phyloP scores from a whole-genome alignment of 306 rosid genomes.

The Pterocarpus macrocarpus region DNA sequence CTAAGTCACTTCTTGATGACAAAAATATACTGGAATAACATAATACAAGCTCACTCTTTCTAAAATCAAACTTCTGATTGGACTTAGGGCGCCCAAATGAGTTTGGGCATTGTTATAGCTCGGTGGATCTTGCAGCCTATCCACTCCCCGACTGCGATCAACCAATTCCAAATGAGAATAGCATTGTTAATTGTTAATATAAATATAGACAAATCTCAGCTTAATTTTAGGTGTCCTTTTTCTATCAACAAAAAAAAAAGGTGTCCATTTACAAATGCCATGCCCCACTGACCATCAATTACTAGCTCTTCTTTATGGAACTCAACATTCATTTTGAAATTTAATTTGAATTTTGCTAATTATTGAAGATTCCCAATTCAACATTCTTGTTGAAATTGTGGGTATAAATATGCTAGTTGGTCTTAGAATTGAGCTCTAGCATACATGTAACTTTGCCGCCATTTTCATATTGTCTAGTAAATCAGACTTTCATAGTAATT shows the following conservation, averaged over 20 bases:
- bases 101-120: slow-evolving; percentile 10
- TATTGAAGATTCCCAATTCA: slow-evolving; percentile 31
- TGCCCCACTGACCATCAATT: background rate
- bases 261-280: background rate
- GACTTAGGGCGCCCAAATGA: background rate
- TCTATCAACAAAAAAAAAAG: no score
- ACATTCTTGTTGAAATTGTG: slow-evolving; percentile 33
- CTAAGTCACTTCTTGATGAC: background rate
- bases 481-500: slow-evolving; percentile 25
- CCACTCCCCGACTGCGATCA: background rate
- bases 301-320: slow-evolving; percentile 8
- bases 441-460: background rate
- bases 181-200: background rate
- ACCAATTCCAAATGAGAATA: background rate
- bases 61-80: background rate
- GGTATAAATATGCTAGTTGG: slow-evolving; percentile 32
- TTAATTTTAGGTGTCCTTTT: slow-evolving; percentile 12
- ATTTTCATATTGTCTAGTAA: slow-evolving; percentile 23
- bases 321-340: no score
- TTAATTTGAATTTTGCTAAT: slow-evolving; percentile 23
- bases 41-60: background rate
- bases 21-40: background rate
- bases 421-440: slow-evolving; percentile 32
- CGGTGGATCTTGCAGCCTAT: background rate
- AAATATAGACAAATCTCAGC: no score